Conservation (phyloP, 306 rosid genomes). For the Vigna trinervia region DNA sequence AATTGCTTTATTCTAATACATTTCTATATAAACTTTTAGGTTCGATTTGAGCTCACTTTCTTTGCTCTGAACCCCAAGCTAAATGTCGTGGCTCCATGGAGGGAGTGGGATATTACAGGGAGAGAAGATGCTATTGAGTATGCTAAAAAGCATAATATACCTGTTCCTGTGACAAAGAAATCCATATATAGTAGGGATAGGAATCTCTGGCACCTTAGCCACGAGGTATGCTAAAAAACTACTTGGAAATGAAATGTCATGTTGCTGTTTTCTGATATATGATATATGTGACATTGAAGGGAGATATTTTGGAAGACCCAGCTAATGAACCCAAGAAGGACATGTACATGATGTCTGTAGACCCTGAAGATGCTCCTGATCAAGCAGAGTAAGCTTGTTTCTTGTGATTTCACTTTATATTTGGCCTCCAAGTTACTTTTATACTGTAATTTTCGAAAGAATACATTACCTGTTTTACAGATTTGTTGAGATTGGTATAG, state of each 20-base stretch:
- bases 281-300: slow-evolving; percentile 56
- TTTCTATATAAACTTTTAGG: slow-evolving; percentile 53
- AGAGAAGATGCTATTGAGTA: slow-evolving; percentile 93
- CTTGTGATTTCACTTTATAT: slow-evolving; percentile 17
- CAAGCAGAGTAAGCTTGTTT: slow-evolving; percentile 71
- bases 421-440: slow-evolving; percentile 5
- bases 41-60: slow-evolving; percentile 95
- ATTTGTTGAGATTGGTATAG: slow-evolving; percentile 79
- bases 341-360: slow-evolving; percentile 89
- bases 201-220: slow-evolving; percentile 98
- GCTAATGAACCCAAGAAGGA: slow-evolving; percentile 88
- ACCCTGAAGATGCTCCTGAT: slow-evolving; percentile 91
- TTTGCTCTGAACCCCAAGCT: slow-evolving; percentile 92
- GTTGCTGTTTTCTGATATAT: slow-evolving; percentile 29
- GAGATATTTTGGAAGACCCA: slow-evolving; percentile 94
- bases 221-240: slow-evolving; percentile 58
- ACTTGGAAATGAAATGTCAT: slow-evolving; percentile 35
- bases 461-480: slow-evolving; percentile 48
- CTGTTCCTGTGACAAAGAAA: slow-evolving; percentile 95
- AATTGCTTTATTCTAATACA: slow-evolving; percentile 38
- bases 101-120: slow-evolving; percentile 97
- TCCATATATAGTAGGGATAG: slow-evolving; percentile 97
- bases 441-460: slow-evolving; percentile 1
- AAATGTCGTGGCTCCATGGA: slow-evolving; percentile 97
- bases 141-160: slow-evolving; percentile 89